These are phyloP conservation scores for Gaeumannomyces tritici DNA, from an alignment of 2,329 filamentous ascomycete genomes.

Conservation along the genomic window DNA sequence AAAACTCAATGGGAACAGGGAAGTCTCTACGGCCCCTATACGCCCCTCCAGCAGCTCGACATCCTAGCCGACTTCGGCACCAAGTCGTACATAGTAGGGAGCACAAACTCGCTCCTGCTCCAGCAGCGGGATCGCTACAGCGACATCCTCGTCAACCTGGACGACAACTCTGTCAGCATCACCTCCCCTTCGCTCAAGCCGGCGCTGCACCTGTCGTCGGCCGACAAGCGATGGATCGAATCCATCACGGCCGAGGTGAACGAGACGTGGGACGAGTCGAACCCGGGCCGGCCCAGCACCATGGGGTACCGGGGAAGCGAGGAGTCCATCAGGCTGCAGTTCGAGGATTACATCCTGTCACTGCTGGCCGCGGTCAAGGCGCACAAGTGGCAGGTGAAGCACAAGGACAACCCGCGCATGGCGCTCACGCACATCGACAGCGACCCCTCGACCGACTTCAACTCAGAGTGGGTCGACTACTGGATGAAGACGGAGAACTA, in stretches of 20 bases:
- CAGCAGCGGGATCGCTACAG: constrained; percentile 95
- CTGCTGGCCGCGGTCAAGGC: constrained; percentile 86
- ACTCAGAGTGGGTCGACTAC: constrained; percentile 71
- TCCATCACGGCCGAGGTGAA: constrained; percentile 87
- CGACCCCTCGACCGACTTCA: constrained; percentile 79
- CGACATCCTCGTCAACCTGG: constrained; percentile 92
- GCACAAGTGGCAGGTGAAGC: constrained; percentile 54
- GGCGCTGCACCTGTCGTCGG: constrained; percentile 69
- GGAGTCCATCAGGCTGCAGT: constrained; percentile 93
- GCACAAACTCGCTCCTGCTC: constrained; percentile 86
- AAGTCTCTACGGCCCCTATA: constrained; percentile 92
- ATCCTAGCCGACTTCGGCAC: constrained; percentile 87
- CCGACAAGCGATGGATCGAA: constrained; percentile 94
- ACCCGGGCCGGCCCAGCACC: constrained; percentile 83
- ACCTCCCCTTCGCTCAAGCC: constrained; percentile 68
- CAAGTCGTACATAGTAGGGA: constrained; percentile 95
- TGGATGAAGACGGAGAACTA: constrained; percentile 90
- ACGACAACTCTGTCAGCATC: constrained; percentile 78
- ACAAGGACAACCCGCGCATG: constrained; percentile 47
- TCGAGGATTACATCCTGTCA: constrained; percentile 90
- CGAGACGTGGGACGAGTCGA: constrained; percentile 91
- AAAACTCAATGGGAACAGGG: constrained; percentile 42
- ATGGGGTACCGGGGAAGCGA: constrained; percentile 93
- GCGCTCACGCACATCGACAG: constrained; percentile 62
- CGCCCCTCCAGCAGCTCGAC: constrained; percentile 85